Evolutionary conservation across 2,329 filamentous ascomycete species (phyloP), one percentile per base, ranked within the genome.

Genomic region (Colletotrichum filicis): DNA sequence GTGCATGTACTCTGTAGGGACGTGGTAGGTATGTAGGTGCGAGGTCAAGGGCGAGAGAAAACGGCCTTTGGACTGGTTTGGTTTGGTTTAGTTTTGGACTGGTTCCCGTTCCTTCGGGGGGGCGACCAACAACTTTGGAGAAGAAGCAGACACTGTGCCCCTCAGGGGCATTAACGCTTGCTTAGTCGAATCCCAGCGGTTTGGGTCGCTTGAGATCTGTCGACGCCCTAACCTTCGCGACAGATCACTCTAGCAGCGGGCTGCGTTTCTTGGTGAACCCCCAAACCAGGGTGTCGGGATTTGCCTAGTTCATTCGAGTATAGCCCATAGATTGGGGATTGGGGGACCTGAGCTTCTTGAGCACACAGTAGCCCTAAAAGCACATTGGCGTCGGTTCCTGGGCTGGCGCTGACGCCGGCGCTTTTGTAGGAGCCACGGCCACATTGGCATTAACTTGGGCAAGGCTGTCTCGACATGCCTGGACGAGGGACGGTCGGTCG

Each of bases 121-220:
- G 37, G 52, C 55, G 42, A 68, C 62, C 63, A 74, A 74, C 66
- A 63, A 67, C 62, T 61, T 56, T 56, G 52, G 35, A 56, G 30
- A 12, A 30, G n/a, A 9, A 68, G 28, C 55, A 66, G 66, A 75
- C 71, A 74, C 73, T 75, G 74, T 68, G 74, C 74, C 74, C 74
- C 71, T 74, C 62, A 37, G 67, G 67, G 42, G 71, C 71, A 75
- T 71, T 66, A 68, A 72, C 63, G 74, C 74, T 74, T 71, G 67
- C 62, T 71, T 75, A 75, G 74, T 75, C 66, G 53, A 67, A 65
- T 73, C 74, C 74, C 74, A 66, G 71, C 60, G 58, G 71, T 58
- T 74, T 71, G 74, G 74, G 71, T 75, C 74, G 74, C 74, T 74
- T 74, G 71, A 75, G 71, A 74, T 74, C 73, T 74, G 73, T 74